Conservation (phyloP, 352 stramenopile genomes). For the Pythium scleroteichum region DNA sequence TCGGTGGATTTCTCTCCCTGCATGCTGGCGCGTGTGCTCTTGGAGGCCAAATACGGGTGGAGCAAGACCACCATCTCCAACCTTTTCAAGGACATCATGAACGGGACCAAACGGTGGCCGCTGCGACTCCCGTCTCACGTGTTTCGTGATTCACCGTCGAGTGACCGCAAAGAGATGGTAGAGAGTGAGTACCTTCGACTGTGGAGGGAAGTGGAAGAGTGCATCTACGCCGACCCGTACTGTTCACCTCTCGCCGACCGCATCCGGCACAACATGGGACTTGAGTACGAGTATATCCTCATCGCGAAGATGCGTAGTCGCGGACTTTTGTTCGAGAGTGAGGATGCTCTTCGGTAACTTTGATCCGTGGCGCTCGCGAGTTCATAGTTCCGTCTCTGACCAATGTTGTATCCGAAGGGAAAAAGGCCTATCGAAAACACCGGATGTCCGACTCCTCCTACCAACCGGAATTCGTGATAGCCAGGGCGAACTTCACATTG, state of each 20-base stretch:
- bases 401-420: constrained; percentile 32
- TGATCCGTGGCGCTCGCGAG: too few species aligned
- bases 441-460: constrained; percentile 76
- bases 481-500: constrained; percentile 48
- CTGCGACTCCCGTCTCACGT: constrained; percentile 20
- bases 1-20: constrained; percentile 62
- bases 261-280: constrained; percentile 71
- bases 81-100: constrained; percentile 55
- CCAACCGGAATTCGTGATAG: constrained; percentile 77
- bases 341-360: constrained; percentile 63
- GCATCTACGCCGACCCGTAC: constrained; percentile 61
- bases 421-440: constrained; percentile 85
- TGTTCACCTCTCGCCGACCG: constrained; percentile 81
- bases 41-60: constrained; percentile 57
- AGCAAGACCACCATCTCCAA: constrained; percentile 71
- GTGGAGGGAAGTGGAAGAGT: constrained; percentile 57
- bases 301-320: constrained; percentile 68
- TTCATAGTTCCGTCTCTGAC: too few species aligned
- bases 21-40: constrained; percentile 63
- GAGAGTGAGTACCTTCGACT: constrained; percentile 26
- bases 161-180: constrained; percentile 23
- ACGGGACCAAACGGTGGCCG: constrained; percentile 24
- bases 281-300: constrained; percentile 88
- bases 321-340: constrained; percentile 79
- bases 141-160: constrained; percentile 1